Base-by-base conservation (phyloP, 441 rosid species). In the Euphorbia neoarborescens region DNA sequence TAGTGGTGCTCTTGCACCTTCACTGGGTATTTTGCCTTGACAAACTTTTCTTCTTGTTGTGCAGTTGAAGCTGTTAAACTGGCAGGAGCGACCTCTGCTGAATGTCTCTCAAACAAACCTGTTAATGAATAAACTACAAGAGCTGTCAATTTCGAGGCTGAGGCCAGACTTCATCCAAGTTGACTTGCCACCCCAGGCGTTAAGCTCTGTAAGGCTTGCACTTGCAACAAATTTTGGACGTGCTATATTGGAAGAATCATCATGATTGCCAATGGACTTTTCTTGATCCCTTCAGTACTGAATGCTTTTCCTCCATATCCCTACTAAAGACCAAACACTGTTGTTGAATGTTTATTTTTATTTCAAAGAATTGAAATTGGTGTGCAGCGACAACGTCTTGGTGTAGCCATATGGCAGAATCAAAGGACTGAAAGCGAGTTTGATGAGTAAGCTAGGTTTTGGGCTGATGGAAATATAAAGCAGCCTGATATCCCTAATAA, bases 151-250 rank as follows among this genome's bases (percentile, higher is more conserved):
- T 40, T 91, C 92, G 58, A 86, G 81, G 81, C 68, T 94, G 62
- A 86, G 87, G 2, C 98, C 94, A 12, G 91, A 82, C 71, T 88
- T 85, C 71, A 56, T 86, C 14, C 89, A 90, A 77, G 50, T 86
- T 0, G 89, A 87, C 59, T 78, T 88, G 79, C 88, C 92, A 10
- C 64, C 90, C 27, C 81, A 85, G 73, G 90, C 90, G 66, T 76
- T 89, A 50, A 76, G 78, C 77, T 82, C 90, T 10, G 92, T 90
- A 32, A 88, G 92, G 78, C 83, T 87, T 14, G 96, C 92, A 50
- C 89, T 94, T 15, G 99, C 89, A 22, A 82, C 84, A 66, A 94
- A 88, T 76, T 92, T 92, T 10, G 98, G 97, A 30, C 98, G 97
- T 44, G 91, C 97, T 27, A 81, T 87, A 77, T 79, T 89, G 5